These are phyloP conservation scores for Tremella fuciformis DNA, from an alignment of 768 basidiomycete genomes.

Conservation along the genomic window DNA sequence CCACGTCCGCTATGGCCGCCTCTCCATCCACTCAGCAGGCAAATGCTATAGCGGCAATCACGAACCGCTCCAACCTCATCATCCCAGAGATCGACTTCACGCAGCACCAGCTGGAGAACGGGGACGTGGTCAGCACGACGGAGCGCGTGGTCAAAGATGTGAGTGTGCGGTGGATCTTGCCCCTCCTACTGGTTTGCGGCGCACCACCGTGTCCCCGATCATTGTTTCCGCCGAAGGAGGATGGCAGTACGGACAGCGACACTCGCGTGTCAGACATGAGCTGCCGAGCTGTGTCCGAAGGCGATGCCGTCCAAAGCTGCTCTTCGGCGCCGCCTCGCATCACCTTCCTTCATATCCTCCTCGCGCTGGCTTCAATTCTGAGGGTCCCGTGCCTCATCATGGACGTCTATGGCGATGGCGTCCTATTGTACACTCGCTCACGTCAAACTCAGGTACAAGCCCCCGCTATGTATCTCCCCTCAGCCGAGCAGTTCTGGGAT, in stretches of 20 bases:
- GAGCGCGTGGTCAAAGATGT: slow-evolving; percentile 97
- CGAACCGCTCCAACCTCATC: slow-evolving; percentile 37
- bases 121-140: slow-evolving; percentile 82
- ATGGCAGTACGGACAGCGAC: background rate
- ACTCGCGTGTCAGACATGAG: slow-evolving; percentile 1
- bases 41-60: slow-evolving; percentile 46
- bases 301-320: slow-evolving; percentile 1
- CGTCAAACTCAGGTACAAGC: slow-evolving; percentile 78
- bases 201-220: slow-evolving; percentile 4
- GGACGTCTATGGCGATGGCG: no score
- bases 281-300: background rate
- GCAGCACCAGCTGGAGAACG: slow-evolving; percentile 87
- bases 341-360: background rate
- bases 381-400: no score
- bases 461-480: slow-evolving; percentile 87
- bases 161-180: slow-evolving; percentile 38
- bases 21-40: slow-evolving; percentile 43
- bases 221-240: no score
- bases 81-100: slow-evolving; percentile 80
- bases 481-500: slow-evolving; percentile 90
- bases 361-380: background rate
- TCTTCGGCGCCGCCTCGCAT: background rate
- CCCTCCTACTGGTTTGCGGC: background rate
- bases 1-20: slow-evolving; percentile 26
- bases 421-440: background rate